These are phyloP conservation scores for Petunia secreta DNA, from an alignment of 257 asterid species.

Conservation along the genomic window DNA sequence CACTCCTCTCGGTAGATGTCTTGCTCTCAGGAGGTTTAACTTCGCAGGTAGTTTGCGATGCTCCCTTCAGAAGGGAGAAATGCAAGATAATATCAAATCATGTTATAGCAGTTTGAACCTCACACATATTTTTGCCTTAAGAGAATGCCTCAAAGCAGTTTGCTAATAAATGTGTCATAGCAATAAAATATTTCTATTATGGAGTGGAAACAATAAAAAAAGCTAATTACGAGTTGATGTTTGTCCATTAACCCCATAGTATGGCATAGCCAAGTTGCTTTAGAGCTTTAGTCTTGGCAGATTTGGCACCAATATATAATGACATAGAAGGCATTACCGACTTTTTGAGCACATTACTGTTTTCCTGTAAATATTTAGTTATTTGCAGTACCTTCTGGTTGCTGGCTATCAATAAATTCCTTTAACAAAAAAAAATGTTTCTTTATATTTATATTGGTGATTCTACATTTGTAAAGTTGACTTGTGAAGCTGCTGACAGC, in stretches of 20 bases:
- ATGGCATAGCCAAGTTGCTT: background rate
- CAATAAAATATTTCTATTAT: background rate
- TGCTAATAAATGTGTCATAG: background rate
- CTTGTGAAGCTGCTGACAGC: background rate
- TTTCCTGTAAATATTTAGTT: too few relatives aligned
- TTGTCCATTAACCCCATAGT: slow-evolving; percentile 13
- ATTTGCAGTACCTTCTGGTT: too few relatives aligned
- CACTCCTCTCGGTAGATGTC: slow-evolving; percentile 3
- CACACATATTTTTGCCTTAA: background rate
- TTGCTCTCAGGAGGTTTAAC: background rate
- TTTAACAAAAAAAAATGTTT: too few relatives aligned
- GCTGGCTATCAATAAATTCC: too few relatives aligned
- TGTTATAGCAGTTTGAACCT: background rate
- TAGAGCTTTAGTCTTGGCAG: slow-evolving; percentile 9
- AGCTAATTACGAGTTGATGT: slow-evolving; percentile 6
- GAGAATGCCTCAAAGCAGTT: background rate
- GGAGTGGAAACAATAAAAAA: background rate
- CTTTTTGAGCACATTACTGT: too few relatives aligned
- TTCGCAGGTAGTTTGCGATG: background rate
- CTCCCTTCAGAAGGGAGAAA: background rate
- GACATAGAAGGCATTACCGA: too few relatives aligned
- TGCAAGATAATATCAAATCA: background rate
- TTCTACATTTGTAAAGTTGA: background rate
- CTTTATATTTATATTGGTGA: background rate
- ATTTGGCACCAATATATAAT: background rate